A percentile compares a stretch with the other conserved stretches of the same genome.
These are phyloP conservation scores for Phytophthora boehmeriae DNA, from an alignment of 352 stramenopile species.

Conservation along the genomic window DNA sequence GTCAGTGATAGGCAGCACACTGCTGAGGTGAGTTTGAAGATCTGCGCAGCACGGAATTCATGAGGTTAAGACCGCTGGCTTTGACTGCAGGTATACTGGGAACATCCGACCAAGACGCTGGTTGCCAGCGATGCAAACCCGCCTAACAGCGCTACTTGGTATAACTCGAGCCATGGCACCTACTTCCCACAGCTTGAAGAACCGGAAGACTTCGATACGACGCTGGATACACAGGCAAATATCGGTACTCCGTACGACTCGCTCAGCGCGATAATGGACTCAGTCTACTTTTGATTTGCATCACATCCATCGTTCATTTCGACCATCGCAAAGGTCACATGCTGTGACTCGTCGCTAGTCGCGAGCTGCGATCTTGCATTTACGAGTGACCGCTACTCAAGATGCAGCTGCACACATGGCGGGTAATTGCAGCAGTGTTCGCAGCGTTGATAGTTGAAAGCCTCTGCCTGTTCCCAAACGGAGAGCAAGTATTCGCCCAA, in stretches of 20 bases:
- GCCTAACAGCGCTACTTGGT: neutral
- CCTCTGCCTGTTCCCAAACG: conserved; percentile 9
- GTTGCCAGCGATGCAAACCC: neutral
- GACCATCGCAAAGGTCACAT: conserved; percentile 12
- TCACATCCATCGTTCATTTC: neutral
- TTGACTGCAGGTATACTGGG: neutral
- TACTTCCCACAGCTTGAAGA: neutral
- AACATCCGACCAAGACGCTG: neutral
- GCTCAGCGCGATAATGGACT: conserved; percentile 31
- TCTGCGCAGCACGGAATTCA: neutral
- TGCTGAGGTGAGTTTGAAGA: neutral
- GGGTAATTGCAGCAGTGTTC: conserved; percentile 11
- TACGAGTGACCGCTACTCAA: neutral
- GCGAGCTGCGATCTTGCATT: conserved; percentile 19
- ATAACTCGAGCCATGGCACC: conserved; percentile 2
- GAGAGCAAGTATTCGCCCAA: conserved; percentile 19
- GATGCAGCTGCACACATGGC: conserved; percentile 22
- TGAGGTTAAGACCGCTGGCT: neutral
- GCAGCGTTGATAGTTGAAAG: conserved; percentile 1
- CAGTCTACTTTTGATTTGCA: conserved; percentile 43
- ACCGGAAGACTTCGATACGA: neutral
- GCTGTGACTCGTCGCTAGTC: conserved; percentile 1
- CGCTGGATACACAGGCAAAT: conserved; percentile 4
- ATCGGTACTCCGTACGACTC: conserved; percentile 18
- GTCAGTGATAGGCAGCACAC: neutral